These are phyloP conservation scores for Oryza officinalis DNA, from an alignment of 176 grass and related monocot species.

Conservation along the genomic window DNA sequence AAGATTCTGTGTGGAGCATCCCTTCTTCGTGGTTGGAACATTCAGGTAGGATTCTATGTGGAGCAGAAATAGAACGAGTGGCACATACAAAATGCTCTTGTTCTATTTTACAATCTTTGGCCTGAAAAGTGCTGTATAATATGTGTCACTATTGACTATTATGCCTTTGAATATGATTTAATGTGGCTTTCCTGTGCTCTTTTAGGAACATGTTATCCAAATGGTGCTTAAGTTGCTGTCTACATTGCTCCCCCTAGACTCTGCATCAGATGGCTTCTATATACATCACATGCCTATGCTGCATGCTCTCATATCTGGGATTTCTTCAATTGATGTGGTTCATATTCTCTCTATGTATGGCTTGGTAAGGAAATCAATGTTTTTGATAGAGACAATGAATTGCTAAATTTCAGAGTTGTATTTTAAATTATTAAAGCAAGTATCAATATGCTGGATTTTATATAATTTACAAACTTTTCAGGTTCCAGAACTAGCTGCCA, in stretches of 20 bases:
- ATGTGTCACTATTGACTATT: constrained; percentile 13
- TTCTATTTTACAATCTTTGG: not conserved
- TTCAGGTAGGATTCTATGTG: constrained; percentile 58
- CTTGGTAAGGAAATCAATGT: constrained; percentile 53
- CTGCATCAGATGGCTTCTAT: constrained; percentile 40
- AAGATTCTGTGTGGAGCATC: constrained; percentile 85
- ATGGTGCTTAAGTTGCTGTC: constrained; percentile 65
- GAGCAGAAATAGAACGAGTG: constrained; percentile 14
- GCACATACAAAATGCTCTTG: not conserved
- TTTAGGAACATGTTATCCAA: constrained; percentile 71
- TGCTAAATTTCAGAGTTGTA: not conserved
- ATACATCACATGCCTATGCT: constrained; percentile 67
- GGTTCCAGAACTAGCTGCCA: constrained; percentile 71
- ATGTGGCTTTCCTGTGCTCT: constrained; percentile 23
- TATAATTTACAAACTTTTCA: constrained; percentile 25
- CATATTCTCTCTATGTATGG: constrained; percentile 90
- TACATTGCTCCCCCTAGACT: constrained; percentile 37
- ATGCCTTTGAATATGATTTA: not conserved
- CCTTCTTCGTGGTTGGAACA: constrained; percentile 77
- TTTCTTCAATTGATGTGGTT: constrained; percentile 65
- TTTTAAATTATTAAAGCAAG: not conserved
- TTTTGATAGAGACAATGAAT: not conserved
- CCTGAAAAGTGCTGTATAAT: not conserved
- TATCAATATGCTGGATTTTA: not conserved
- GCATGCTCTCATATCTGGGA: constrained; percentile 54